These are phyloP conservation scores for Raphanus hybrid DNA, from an alignment of 441 rosid genomes.

Conservation along the genomic window DNA sequence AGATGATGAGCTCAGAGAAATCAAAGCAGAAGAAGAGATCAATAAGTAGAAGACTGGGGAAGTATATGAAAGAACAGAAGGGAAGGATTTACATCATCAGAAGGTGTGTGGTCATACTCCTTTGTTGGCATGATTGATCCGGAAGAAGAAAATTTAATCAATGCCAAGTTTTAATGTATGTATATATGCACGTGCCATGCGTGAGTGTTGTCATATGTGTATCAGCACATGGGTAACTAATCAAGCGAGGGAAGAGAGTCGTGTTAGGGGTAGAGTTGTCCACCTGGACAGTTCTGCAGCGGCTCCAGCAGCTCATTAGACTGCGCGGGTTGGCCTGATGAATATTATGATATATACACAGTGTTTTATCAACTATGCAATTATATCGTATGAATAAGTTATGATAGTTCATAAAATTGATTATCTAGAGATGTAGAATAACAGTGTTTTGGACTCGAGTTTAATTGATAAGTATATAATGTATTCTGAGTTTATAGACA, in stretches of 20 bases:
- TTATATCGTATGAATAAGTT: conserved; percentile 16
- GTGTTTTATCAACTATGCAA: not conserved
- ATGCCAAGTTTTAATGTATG: conserved; percentile 18
- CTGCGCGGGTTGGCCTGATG: no score
- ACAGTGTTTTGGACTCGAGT: not conserved
- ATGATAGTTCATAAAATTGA: not conserved
- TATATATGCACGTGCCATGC: not conserved
- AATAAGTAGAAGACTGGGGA: conserved; percentile 52
- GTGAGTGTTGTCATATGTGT: not conserved
- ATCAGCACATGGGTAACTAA: not conserved
- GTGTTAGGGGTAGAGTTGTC: not conserved
- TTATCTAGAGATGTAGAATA: not conserved
- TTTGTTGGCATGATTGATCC: conserved; percentile 60
- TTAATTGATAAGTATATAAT: not conserved
- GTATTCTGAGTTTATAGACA: no score
- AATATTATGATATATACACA: no score
- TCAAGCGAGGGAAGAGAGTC: not conserved
- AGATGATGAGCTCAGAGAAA: conserved; percentile 33
- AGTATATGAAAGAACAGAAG: conserved; percentile 62
- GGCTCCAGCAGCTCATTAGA: no score
- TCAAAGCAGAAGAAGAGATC: conserved; percentile 43
- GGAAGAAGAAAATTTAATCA: not conserved
- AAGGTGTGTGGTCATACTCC: conserved; percentile 70
- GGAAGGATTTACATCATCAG: conserved; percentile 70
- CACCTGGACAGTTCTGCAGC: no score